Evolutionary conservation across 1,139 yeast genomes (phyloP).

Genomic region (Tardiomyces depauwii): DNA sequence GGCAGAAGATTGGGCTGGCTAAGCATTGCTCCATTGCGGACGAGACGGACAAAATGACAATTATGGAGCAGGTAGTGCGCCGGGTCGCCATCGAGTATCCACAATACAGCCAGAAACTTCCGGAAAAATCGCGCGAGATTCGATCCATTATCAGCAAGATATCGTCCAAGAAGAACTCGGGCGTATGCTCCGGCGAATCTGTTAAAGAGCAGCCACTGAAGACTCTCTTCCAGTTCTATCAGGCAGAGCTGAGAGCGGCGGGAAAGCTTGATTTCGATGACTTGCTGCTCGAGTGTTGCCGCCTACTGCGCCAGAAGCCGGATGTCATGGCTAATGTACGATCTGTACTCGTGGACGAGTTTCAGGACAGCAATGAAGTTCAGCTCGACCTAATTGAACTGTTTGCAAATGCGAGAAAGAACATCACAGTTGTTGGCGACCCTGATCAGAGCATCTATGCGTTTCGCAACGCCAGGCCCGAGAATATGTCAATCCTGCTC

Average conservation of each 20-base stretch:
- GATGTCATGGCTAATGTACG: slow-evolving; percentile 40
- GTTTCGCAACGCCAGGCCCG: slow-evolving; percentile 68
- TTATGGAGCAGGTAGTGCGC: not conserved
- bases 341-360: slow-evolving; percentile 85
- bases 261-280: slow-evolving; percentile 74
- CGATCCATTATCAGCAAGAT: not conserved
- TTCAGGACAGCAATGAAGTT: slow-evolving; percentile 78
- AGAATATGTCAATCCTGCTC: slow-evolving; percentile 54
- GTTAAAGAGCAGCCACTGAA: too few relatives aligned
- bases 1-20: not conserved
- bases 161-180: too few relatives aligned
- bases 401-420: slow-evolving; percentile 38
- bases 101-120: not conserved
- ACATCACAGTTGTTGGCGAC: slow-evolving; percentile 85
- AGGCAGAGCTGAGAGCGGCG: slow-evolving; percentile 31
- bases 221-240: slow-evolving; percentile 34
- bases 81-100: too few relatives aligned
- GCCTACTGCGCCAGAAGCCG: slow-evolving; percentile 35
- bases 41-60: not conserved
- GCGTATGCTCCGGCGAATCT: too few relatives aligned
- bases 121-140: not conserved
- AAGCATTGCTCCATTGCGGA: not conserved
- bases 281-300: slow-evolving; percentile 45
- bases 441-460: slow-evolving; percentile 94
- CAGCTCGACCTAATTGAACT: slow-evolving; percentile 60